Evolutionary conservation across 2,329 filamentous ascomycete species (phyloP), one percentile per base, ranked within the genome.

Genomic region (Pseudogymnoascus sp.): DNA sequence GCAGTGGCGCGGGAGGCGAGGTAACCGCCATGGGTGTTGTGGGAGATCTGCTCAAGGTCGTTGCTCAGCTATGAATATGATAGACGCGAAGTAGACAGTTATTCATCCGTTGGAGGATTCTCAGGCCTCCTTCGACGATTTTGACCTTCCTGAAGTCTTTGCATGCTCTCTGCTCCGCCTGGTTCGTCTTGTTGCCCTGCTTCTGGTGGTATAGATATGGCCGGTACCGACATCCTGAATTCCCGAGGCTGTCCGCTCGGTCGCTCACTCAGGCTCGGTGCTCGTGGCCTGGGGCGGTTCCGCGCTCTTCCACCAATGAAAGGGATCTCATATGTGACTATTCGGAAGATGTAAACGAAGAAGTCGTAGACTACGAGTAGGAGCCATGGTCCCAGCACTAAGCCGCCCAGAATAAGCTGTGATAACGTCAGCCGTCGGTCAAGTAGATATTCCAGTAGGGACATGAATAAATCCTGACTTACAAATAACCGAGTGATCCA

Each of bases 1-100:
- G 95, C 65, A 92, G 91, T 37, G 95, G 93, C 65, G 95, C 95
- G 26, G 95, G 95, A 70, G 93, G 90, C 67, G 93, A 97, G 50
- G 92, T 98, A 61, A 99, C 95, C 35, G 95, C 95, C 28, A 98
- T 98, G 93, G 95, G 95, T 65, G 93, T 99, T 56, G 92, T 91
- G n/a, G 87, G 86, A 59, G 95, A 99, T 79, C 78, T 99, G 71
- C 82, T 98, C 75, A 97, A 96, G 82, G 90, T 96, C 38, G 72
- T 97, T 65, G 82, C 89, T 69, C 81, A 91, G 73, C 81, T 96
- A 72, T 80, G 68, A 68, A 61, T 56, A 56, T 56, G 50, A 56
- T 56, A 56, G 28, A 56, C 10, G 50, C 11, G 14, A 56, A 33
- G 50, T 56, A 56, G 50, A 56, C 28, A 56, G 50, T 56, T 56